Evolutionary conservation across 192 early-diverging fungal genomes (phyloP).

Genomic region (Umbelopsis isabellina): DNA sequence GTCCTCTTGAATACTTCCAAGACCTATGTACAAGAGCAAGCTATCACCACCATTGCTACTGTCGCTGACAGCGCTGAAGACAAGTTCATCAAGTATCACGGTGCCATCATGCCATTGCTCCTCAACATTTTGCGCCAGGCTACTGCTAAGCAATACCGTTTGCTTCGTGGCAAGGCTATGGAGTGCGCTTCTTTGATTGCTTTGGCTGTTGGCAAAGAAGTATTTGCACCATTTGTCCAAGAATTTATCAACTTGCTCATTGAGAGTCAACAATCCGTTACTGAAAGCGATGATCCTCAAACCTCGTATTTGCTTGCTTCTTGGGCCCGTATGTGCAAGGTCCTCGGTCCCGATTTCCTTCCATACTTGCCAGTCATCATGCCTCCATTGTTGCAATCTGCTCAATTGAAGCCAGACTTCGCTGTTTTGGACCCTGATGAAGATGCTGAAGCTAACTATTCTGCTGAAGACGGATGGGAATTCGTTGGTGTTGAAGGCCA

Average conservation of each 20-base stretch:
- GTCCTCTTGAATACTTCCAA: conserved; percentile 81
- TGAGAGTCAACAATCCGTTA: conserved; percentile 76
- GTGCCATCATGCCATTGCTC: conserved; percentile 93
- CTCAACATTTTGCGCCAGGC: conserved; percentile 87
- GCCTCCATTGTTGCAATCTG: conserved; percentile 85
- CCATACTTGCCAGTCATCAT: conserved; percentile 93
- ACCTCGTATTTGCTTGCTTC: conserved; percentile 89
- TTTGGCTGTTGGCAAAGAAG: conserved; percentile 90
- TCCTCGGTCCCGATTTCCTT: conserved; percentile 92
- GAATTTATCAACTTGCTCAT: conserved; percentile 83
- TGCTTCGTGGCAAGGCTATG: conserved; percentile 95
- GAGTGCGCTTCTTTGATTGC: conserved; percentile 97
- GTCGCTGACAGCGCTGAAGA: conserved; percentile 95
- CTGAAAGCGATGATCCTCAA: conserved; percentile 93
- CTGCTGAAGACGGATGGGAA: conserved; percentile 98
- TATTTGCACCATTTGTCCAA: conserved; percentile 77
- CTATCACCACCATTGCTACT: conserved; percentile 96
- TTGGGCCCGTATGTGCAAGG: conserved; percentile 97
- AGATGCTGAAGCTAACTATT: conserved; percentile 80
- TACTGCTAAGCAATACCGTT: conserved; percentile 82
- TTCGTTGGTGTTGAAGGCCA: conserved; percentile 91
- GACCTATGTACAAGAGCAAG: conserved; percentile 98
- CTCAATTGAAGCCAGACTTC: conserved; percentile 92
- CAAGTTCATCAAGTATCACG: conserved; percentile 90
- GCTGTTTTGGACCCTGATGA: conserved; percentile 80